phyloP scores from a whole-genome alignment of 352 stramenopile species.

The Globisporangium lucens region DNA sequence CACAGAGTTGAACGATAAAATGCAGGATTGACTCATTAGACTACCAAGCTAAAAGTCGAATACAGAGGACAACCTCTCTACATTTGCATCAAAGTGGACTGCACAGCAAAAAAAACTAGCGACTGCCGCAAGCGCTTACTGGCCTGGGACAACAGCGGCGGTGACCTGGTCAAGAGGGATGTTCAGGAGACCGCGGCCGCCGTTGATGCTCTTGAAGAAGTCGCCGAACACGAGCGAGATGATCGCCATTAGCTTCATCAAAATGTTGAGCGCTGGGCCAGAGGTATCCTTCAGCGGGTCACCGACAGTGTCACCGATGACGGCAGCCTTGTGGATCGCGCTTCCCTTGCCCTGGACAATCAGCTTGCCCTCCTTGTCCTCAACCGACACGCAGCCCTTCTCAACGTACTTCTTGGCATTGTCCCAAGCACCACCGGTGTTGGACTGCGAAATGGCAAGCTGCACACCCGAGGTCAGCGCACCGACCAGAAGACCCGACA shows the following conservation, averaged over 20 bases:
- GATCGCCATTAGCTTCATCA: constrained; percentile 99
- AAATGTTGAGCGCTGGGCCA: constrained; percentile 98
- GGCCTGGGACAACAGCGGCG: not conserved
- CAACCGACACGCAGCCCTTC: constrained; percentile 90
- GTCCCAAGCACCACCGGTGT: constrained; percentile 99
- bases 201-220: constrained; percentile 98
- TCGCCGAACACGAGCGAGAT: constrained; percentile 99
- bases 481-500: constrained; percentile 97
- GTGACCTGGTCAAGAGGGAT: constrained; percentile 32
- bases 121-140: constrained; percentile 2
- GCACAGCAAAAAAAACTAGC: constrained; percentile 9
- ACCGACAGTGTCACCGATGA: constrained; percentile 98
- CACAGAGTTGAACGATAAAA: not conserved
- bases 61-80: not conserved
- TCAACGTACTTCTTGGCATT: constrained; percentile 99
- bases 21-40: constrained; percentile 7
- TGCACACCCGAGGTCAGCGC: constrained; percentile 95
- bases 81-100: constrained; percentile 2
- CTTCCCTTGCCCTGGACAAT: constrained; percentile 94
- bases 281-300: constrained; percentile 99
- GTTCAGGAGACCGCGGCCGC: constrained; percentile 92
- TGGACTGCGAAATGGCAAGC: constrained; percentile 99
- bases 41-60: not conserved
- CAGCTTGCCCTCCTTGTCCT: constrained; percentile 90
- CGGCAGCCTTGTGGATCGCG: constrained; percentile 97